Percentiles rank a stretch among this genome's conserved stretches.
Evolutionary conservation across 2,329 filamentous ascomycete species (phyloP).

Genomic region (Fusarium nisikadoi): DNA sequence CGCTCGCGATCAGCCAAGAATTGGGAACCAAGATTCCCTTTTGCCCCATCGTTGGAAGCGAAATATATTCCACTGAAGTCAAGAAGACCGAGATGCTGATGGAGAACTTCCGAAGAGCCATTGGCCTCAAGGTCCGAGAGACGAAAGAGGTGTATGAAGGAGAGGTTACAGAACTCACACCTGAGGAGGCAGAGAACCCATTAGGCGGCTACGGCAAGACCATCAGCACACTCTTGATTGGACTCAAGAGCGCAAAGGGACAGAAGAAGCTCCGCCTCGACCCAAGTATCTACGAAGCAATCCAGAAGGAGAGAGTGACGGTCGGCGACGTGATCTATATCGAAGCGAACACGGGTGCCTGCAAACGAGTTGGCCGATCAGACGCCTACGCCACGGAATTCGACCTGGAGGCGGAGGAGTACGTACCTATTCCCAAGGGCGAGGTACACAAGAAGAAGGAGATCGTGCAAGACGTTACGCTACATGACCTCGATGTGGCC

Average conservation of each 20-base stretch:
- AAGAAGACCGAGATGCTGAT: slow-evolving; percentile 99
- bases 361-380: slow-evolving; percentile 94
- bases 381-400: slow-evolving; percentile 99
- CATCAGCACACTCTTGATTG: slow-evolving; percentile 94
- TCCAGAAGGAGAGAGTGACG: slow-evolving; percentile 96
- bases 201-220: slow-evolving; percentile 97
- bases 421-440: slow-evolving; percentile 97
- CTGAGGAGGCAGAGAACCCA: slow-evolving; percentile 97
- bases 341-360: slow-evolving; percentile 97
- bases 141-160: slow-evolving; percentile 99
- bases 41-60: slow-evolving; percentile 96
- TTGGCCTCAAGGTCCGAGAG: slow-evolving; percentile 95
- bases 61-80: slow-evolving; percentile 97
- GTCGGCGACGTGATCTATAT: slow-evolving; percentile 99
- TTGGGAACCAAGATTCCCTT: slow-evolving; percentile 98
- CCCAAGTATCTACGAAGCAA: slow-evolving; percentile 98
- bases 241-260: slow-evolving; percentile 92
- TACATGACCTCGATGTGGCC: slow-evolving; percentile 95
- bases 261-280: slow-evolving; percentile 98
- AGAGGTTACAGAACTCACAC: slow-evolving; percentile 96
- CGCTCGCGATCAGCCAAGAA: slow-evolving; percentile 95
- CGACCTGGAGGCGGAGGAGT: slow-evolving; percentile 97
- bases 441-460: slow-evolving; percentile 99
- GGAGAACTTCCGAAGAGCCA: slow-evolving; percentile 98
- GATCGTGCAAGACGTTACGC: slow-evolving; percentile 97